Evolutionary conservation across 2,329 filamentous ascomycete species (phyloP).

Genomic region (Drechslerella coelobrocha): DNA sequence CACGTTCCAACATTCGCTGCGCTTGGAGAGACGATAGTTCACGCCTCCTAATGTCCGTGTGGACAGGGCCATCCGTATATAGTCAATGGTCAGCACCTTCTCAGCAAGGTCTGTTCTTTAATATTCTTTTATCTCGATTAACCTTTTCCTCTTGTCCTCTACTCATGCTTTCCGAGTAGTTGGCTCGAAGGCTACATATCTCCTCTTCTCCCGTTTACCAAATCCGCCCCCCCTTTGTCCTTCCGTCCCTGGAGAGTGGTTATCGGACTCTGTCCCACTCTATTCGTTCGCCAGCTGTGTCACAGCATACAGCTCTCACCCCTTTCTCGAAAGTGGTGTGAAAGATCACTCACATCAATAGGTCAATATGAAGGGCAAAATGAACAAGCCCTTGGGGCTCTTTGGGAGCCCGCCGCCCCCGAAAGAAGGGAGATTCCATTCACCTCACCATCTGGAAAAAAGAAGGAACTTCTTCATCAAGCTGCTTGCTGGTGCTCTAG

Average conservation of each 20-base stretch:
- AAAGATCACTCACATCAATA: not conserved
- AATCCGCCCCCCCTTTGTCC: too few species aligned
- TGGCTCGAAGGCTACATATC: not conserved
- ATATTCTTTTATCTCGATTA: not conserved
- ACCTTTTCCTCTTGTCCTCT: not conserved
- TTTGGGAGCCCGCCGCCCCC: slow-evolving; percentile 45
- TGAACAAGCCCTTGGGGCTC: slow-evolving; percentile 41
- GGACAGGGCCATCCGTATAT: not conserved
- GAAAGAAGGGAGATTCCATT: slow-evolving; percentile 45
- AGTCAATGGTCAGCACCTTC: not conserved
- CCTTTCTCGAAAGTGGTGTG: too few species aligned
- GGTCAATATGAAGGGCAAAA: slow-evolving; percentile 46
- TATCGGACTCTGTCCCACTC: too few species aligned
- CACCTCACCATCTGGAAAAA: slow-evolving; percentile 45
- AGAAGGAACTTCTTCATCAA: slow-evolving; percentile 42
- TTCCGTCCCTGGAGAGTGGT: too few species aligned
- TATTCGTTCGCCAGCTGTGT: too few species aligned
- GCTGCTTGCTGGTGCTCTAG: slow-evolving; percentile 29
- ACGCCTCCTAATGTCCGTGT: slow-evolving; percentile 2
- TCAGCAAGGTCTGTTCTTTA: not conserved
- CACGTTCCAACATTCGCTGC: not conserved
- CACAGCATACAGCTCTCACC: too few species aligned
- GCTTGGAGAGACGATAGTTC: not conserved
- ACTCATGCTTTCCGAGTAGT: not conserved
- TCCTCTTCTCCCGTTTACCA: not conserved